Conservation (phyloP, 2,329 filamentous ascomycete species). For the Ceratocystis alfenasii region DNA sequence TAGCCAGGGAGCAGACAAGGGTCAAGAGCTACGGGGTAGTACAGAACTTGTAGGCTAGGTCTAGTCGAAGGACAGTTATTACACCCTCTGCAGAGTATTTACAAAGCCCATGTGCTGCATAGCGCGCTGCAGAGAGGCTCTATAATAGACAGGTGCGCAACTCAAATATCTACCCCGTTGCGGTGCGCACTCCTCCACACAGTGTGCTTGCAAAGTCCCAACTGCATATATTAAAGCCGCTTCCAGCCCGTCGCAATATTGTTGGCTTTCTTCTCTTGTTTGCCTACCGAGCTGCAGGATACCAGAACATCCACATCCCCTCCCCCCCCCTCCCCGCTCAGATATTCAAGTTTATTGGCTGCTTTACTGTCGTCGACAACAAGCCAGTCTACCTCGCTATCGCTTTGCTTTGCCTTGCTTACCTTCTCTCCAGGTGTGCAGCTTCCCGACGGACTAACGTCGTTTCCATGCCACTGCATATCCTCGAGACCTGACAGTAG, state of each 20-base stretch:
- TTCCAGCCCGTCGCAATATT: neutral
- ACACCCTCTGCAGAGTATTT: too few species aligned
- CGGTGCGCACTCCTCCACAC: neutral
- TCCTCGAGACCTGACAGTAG: neutral
- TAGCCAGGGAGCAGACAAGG: too few species aligned
- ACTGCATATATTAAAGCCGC: neutral
- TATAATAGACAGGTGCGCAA: too few species aligned
- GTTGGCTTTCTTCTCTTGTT: neutral
- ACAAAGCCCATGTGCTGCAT: too few species aligned
- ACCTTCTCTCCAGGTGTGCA: neutral
- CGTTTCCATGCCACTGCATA: conserved; percentile 4
- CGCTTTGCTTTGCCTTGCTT: neutral
- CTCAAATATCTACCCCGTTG: neutral
- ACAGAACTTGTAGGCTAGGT: too few species aligned
- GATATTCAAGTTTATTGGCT: too few species aligned
- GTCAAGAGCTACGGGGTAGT: too few species aligned
- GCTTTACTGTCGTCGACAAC: too few species aligned
- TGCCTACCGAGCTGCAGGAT: neutral
- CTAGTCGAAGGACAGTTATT: too few species aligned
- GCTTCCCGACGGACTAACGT: neutral
- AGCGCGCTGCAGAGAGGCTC: too few species aligned
- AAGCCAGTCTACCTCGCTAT: neutral
- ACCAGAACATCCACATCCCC: neutral
- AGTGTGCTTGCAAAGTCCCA: neutral
- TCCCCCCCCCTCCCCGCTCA: neutral